Conservation (phyloP, 441 rosid genomes). For the Syzygium malaccense region DNA sequence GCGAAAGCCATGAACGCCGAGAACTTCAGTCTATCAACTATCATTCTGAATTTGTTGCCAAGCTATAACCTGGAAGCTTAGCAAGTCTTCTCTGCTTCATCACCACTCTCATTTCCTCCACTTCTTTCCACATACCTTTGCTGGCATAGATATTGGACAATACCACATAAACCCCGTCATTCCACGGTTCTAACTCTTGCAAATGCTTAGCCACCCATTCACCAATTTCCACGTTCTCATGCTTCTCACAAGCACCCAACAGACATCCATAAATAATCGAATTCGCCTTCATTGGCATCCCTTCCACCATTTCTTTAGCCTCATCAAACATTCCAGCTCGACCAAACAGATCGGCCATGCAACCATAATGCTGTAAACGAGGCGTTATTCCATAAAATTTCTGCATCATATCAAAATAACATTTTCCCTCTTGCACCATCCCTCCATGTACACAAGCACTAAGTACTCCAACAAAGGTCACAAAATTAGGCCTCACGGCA, state of each 20-base stretch:
- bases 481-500: constrained; percentile 52
- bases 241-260: constrained; percentile 89
- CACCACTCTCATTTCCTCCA: constrained; percentile 53
- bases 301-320: constrained; percentile 58
- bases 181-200: constrained; percentile 66
- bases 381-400: constrained; percentile 41
- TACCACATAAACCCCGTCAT: constrained; percentile 73
- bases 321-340: constrained; percentile 62
- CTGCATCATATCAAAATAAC: constrained; percentile 51
- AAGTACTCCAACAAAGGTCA: constrained; percentile 68
- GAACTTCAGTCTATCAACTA: neutral
- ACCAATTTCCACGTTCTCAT: constrained; percentile 60
- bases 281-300: constrained; percentile 73
- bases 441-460: constrained; percentile 90
- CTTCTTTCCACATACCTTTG: constrained; percentile 69
- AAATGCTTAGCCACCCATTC: constrained; percentile 77
- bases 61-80: constrained; percentile 69
- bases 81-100: constrained; percentile 50
- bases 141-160: constrained; percentile 75
- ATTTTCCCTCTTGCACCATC: constrained; percentile 53
- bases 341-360: constrained; percentile 71
- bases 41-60: constrained; percentile 21
- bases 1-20: neutral
- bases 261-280: constrained; percentile 72
- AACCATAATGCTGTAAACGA: constrained; percentile 58